Percentiles rank a stretch among this genome's conserved stretches.
Conservation (phyloP, 495 filamentous ascomycete genomes). For the Trichocladium antarcticum region DNA sequence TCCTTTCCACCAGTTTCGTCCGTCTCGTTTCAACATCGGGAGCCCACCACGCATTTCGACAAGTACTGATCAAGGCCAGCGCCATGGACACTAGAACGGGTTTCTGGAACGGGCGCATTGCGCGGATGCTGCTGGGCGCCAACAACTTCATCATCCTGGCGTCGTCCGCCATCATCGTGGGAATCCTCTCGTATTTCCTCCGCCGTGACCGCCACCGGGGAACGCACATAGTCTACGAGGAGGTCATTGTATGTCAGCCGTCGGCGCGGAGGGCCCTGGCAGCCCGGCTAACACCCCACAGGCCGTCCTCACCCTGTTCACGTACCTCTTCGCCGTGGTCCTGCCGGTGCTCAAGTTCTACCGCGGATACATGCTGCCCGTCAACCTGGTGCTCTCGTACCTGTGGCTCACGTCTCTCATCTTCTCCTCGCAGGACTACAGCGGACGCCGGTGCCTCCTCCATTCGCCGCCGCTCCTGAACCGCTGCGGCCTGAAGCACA, state of each 20-base stretch:
- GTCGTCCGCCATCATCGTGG: constrained; percentile 20
- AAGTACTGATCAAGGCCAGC: background rate
- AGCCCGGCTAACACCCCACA: background rate
- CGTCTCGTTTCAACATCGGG: no score
- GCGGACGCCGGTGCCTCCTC: constrained; percentile 14
- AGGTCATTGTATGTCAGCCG: constrained; percentile 18
- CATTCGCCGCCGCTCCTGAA: background rate
- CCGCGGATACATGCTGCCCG: constrained; percentile 22
- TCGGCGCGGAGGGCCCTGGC: background rate
- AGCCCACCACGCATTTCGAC: no score
- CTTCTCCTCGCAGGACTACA: constrained; percentile 21
- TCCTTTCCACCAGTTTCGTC: no score
- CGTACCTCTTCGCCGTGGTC: constrained; percentile 18
- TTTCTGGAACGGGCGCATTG: constrained; percentile 10
- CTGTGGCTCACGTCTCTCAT: constrained; percentile 25
- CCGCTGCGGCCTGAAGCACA: constrained; percentile 20
- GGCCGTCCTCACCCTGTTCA: constrained; percentile 20
- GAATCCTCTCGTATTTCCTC: constrained; percentile 20
- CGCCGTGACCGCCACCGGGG: constrained; percentile 11
- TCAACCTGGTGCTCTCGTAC: constrained; percentile 25
- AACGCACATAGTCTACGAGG: constrained; percentile 15
- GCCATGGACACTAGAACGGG: constrained; percentile 7
- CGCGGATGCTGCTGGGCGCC: constrained; percentile 10
- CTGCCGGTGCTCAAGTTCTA: constrained; percentile 20
- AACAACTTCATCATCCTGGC: constrained; percentile 20